Evolutionary conservation across 164 flowering plant genomes (phyloP).

Genomic region (Berberis thunbergii): DNA sequence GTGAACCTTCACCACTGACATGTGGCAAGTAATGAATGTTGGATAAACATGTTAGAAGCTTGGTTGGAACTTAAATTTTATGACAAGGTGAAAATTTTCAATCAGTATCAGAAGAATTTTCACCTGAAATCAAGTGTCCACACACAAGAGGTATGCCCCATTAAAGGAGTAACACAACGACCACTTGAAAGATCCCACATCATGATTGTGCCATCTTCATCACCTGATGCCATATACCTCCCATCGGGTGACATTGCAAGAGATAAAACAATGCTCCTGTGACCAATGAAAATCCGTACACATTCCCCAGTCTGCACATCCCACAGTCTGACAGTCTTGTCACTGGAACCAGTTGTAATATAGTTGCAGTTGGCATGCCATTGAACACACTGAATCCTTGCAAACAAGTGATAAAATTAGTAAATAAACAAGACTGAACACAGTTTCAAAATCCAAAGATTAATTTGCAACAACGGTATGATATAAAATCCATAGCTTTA

Average conservation of each 20-base stretch:
- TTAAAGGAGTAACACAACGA: constrained; percentile 78
- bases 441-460: no score
- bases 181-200: constrained; percentile 98
- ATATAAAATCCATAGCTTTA: no score
- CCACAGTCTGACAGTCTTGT: constrained; percentile 95
- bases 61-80: no score
- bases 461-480: no score
- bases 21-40: background rate
- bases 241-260: constrained; percentile 99
- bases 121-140: constrained; percentile 96
- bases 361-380: constrained; percentile 99
- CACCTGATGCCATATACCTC: constrained; percentile 96
- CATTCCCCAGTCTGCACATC: constrained; percentile 94
- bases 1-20: constrained; percentile 86
- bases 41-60: no score
- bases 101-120: background rate
- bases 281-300: constrained; percentile 92
- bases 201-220: constrained; percentile 95
- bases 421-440: no score
- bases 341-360: constrained; percentile 93
- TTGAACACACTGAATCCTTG: constrained; percentile 65
- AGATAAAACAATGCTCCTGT: constrained; percentile 79
- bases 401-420: no score
- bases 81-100: background rate
- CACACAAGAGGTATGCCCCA: constrained; percentile 85